Percentiles rank a stretch among this genome's conserved stretches.
Evolutionary conservation across 139 green algal species (phyloP).

Genomic region (Chlamydomonas schloesseri): DNA sequence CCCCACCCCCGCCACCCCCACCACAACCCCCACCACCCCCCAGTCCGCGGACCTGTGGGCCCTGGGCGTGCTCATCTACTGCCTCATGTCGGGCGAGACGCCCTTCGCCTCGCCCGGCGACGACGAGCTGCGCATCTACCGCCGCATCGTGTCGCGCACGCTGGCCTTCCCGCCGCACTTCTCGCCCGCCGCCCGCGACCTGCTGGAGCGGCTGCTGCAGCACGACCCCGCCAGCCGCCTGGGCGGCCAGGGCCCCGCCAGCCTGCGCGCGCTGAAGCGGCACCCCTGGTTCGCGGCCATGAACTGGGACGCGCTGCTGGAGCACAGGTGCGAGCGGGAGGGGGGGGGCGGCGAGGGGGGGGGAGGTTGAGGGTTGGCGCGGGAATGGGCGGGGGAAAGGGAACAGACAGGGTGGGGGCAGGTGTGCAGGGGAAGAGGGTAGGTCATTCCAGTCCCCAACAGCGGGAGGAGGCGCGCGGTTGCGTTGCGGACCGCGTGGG

Average conservation of each 20-base stretch:
- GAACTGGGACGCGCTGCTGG: constrained; percentile 71
- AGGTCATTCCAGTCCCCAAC: too few species aligned
- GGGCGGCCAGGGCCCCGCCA: constrained; percentile 30
- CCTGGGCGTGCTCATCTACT: constrained; percentile 80
- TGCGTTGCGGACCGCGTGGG: too few species aligned
- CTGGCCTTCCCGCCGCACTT: constrained; percentile 63
- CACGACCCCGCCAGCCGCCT: constrained; percentile 51
- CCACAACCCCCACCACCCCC: neutral
- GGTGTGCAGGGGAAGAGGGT: too few species aligned
- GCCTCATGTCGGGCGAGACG: constrained; percentile 69
- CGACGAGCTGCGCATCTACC: constrained; percentile 75
- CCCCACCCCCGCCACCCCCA: neutral
- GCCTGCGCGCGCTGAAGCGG: constrained; percentile 62
- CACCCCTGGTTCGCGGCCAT: constrained; percentile 79
- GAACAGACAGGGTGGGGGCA: too few species aligned
- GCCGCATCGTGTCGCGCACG: constrained; percentile 53
- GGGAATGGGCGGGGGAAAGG: too few species aligned
- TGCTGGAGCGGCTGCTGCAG: constrained; percentile 70
- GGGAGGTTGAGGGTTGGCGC: too few species aligned
- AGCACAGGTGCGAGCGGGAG: constrained; percentile 36
- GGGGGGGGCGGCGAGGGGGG: neutral
- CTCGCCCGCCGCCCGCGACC: constrained; percentile 56
- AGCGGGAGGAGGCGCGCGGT: too few species aligned
- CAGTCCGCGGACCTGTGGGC: constrained; percentile 76
- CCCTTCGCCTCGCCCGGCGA: constrained; percentile 65